Conservation (phyloP, 768 basidiomycete genomes). For the Tricholoma furcatifolium region DNA sequence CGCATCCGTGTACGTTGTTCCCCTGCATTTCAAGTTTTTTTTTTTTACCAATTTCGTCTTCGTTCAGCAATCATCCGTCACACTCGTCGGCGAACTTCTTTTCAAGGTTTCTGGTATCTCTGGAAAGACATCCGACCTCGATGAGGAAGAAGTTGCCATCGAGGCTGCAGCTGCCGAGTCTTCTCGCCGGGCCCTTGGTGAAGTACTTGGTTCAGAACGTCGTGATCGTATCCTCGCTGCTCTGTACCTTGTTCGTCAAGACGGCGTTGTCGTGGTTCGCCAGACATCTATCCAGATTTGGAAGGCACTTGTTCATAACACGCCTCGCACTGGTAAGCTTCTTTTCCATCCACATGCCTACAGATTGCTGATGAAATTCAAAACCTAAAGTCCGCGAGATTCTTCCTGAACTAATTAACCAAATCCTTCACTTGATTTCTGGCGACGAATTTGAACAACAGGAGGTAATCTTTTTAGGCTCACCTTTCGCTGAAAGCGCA, state of each 20-base stretch:
- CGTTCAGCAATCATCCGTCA: constrained; percentile 87
- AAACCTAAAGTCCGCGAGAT: constrained; percentile 76
- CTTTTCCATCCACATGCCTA: not conserved
- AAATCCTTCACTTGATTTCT: constrained; percentile 77
- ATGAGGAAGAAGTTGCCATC: constrained; percentile 68
- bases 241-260: constrained; percentile 91
- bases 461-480: constrained; percentile 55
- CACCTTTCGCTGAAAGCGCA: not conserved
- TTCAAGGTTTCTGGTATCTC: constrained; percentile 98
- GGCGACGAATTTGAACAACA: constrained; percentile 82
- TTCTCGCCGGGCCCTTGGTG: constrained; percentile 82
- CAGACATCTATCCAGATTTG: constrained; percentile 94
- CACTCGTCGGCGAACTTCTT: constrained; percentile 90
- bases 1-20: constrained; percentile 75
- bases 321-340: constrained; percentile 76
- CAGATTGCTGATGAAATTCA: not conserved
- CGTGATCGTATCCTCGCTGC: constrained; percentile 90
- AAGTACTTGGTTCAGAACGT: constrained; percentile 85
- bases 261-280: constrained; percentile 84
- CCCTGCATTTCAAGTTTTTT: not conserved
- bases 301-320: constrained; percentile 97
- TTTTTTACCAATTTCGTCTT: constrained; percentile 8
- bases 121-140: constrained; percentile 76
- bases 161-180: constrained; percentile 71
- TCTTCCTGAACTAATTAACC: constrained; percentile 77